A percentile compares a stretch with the other conserved stretches of the same genome.
Evolutionary conservation across 257 asterid genomes (phyloP).

Genomic region (Przewalskia tangutica): DNA sequence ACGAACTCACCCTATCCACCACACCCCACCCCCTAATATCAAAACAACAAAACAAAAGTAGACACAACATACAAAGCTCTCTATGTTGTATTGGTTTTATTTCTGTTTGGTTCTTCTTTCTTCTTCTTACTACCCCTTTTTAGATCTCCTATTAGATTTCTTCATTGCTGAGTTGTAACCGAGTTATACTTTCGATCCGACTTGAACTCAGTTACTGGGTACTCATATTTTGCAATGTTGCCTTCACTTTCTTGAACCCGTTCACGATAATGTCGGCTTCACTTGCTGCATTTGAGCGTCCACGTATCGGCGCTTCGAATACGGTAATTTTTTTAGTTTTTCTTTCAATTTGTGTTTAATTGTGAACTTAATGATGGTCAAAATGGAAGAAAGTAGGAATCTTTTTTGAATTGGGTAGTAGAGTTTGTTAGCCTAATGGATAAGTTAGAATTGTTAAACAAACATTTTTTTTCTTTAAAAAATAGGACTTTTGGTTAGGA

Average conservation of each 20-base stretch:
- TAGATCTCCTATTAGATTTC: not conserved
- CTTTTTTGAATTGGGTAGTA: too few relatives aligned
- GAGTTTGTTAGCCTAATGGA: too few relatives aligned
- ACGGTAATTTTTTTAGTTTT: slow-evolving; percentile 31
- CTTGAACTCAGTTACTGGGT: not conserved
- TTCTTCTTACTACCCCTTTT: not conserved
- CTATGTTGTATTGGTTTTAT: not conserved
- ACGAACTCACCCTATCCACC: too few relatives aligned
- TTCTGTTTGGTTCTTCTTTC: not conserved
- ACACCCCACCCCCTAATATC: not conserved
- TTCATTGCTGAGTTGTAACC: not conserved
- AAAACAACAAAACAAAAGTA: not conserved
- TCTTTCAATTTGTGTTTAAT: not conserved
- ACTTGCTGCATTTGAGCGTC: slow-evolving; percentile 74
- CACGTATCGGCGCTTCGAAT: slow-evolving; percentile 78
- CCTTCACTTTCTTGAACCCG: too few relatives aligned
- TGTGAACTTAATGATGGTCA: not conserved
- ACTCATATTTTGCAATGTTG: not conserved
- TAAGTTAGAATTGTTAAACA: too few relatives aligned
- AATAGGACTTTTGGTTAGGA: too few relatives aligned
- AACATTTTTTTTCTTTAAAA: too few relatives aligned
- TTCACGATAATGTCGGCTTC: slow-evolving; percentile 57
- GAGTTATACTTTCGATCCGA: not conserved
- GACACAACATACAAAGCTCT: not conserved
- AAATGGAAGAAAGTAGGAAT: too few relatives aligned